A percentile compares a stretch with the other conserved stretches of the same genome.
Conservation (phyloP, 495 filamentous ascomycete species). For the Penicillium canariense region DNA sequence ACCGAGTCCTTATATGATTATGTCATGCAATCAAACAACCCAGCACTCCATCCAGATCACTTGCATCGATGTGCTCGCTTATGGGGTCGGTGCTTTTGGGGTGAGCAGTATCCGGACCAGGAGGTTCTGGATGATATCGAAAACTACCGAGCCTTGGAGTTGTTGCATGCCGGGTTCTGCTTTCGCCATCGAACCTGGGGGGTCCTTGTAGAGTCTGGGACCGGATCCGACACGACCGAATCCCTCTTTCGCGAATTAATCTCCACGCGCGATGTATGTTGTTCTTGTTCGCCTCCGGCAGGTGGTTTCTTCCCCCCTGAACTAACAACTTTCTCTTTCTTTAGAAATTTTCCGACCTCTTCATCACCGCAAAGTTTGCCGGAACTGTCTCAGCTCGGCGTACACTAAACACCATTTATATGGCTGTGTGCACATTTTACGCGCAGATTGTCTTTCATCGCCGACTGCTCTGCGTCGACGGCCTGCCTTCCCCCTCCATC, state of each 20-base stretch:
- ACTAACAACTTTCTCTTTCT: neutral
- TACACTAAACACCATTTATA: conserved; percentile 46
- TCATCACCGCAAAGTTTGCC: conserved; percentile 44
- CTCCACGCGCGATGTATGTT: conserved; percentile 33
- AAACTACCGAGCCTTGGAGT: conserved; percentile 43
- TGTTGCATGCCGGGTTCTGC: conserved; percentile 34
- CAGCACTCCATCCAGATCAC: conserved; percentile 39
- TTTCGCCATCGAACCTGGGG: conserved; percentile 43
- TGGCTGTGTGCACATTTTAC: conserved; percentile 47
- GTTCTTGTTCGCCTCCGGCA: no score
- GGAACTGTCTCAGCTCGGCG: conserved; percentile 35
- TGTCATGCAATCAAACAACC: conserved; percentile 35
- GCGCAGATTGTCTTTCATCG: conserved; percentile 44
- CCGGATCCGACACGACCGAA: conserved; percentile 30
- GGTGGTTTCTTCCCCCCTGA: neutral
- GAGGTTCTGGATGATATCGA: conserved; percentile 50
- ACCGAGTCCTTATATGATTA: conserved; percentile 41
- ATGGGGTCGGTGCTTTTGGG: conserved; percentile 47
- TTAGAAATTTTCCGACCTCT: conserved; percentile 43
- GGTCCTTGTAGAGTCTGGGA: conserved; percentile 32
- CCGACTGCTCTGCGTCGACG: conserved; percentile 30
- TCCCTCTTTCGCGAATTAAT: conserved; percentile 35
- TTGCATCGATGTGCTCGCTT: conserved; percentile 40
- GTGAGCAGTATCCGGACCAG: conserved; percentile 43
- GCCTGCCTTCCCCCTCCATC: conserved; percentile 29